Conservation (phyloP, 202 grass and related monocot species). For the Saccharum hybrid region DNA sequence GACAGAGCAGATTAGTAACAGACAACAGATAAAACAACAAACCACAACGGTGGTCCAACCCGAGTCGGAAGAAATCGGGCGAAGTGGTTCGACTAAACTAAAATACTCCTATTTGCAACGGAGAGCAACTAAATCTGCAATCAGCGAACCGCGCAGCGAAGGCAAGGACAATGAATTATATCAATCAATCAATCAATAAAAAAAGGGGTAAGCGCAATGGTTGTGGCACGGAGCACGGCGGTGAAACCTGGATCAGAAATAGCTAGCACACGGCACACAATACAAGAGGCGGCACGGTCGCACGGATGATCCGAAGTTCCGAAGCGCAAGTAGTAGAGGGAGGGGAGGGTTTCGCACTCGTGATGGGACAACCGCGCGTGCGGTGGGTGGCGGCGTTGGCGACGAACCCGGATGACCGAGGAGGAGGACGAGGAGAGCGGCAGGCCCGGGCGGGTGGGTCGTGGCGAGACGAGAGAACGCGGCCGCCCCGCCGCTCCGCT, state of each 20-base stretch:
- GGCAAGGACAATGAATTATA: neutral
- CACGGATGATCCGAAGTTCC: neutral
- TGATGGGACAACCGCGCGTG: neutral
- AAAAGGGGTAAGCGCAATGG: neutral
- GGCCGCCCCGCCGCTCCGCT: neutral
- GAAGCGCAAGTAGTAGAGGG: neutral
- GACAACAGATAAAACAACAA: neutral
- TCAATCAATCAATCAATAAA: neutral
- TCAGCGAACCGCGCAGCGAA: neutral
- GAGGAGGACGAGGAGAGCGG: neutral
- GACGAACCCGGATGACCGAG: neutral
- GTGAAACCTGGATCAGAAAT: neutral
- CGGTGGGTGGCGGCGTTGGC: neutral
- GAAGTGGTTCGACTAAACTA: neutral
- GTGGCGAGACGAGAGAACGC: neutral
- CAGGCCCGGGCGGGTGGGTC: neutral
- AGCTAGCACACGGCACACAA: neutral
- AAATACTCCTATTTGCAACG: neutral
- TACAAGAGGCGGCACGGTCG: neutral
- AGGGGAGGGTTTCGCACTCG: conserved; percentile 18
- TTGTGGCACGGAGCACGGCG: neutral
- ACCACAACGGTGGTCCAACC: neutral
- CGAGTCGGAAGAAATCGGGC: neutral
- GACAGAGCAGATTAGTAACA: neutral
- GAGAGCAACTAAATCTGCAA: neutral